Conservation (phyloP, 179 eudicot genomes). For the Corrigiola litoralis region DNA sequence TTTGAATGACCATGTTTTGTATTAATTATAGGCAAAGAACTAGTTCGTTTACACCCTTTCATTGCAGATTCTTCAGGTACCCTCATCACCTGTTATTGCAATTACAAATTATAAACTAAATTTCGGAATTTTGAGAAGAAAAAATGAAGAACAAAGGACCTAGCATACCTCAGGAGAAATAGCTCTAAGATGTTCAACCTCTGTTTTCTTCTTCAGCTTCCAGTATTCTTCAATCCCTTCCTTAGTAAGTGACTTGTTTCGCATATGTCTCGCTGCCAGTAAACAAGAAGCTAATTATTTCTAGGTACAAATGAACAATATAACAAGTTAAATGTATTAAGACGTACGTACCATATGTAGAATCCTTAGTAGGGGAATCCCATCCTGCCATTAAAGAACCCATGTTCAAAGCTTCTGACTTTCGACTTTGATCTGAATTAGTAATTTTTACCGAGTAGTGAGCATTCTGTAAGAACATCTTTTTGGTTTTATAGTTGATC, state of each 20-base stretch:
- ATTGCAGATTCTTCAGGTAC: neutral
- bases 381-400: conserved; percentile 91
- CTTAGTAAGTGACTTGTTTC: conserved; percentile 66
- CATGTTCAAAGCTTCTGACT: conserved; percentile 38
- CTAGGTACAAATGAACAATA: neutral
- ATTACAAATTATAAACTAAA: neutral
- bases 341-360: conserved; percentile 42
- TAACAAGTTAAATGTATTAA: neutral
- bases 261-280: conserved; percentile 35
- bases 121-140: too few relatives aligned
- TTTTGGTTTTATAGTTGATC: conserved; percentile 7
- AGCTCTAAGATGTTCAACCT: conserved; percentile 46
- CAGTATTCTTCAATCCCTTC: conserved; percentile 68
- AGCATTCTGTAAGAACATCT: neutral
- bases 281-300: neutral
- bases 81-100: neutral
- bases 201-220: conserved; percentile 51
- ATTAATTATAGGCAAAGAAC: conserved; percentile 16
- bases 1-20: neutral
- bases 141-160: too few relatives aligned
- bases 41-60: conserved; percentile 5
- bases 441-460: too few relatives aligned
- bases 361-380: conserved; percentile 55
- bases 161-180: conserved; percentile 27
- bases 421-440: too few relatives aligned